Base-by-base conservation (phyloP, 192 early-diverging fungal genomes). In the Coemansia sp. region DNA sequence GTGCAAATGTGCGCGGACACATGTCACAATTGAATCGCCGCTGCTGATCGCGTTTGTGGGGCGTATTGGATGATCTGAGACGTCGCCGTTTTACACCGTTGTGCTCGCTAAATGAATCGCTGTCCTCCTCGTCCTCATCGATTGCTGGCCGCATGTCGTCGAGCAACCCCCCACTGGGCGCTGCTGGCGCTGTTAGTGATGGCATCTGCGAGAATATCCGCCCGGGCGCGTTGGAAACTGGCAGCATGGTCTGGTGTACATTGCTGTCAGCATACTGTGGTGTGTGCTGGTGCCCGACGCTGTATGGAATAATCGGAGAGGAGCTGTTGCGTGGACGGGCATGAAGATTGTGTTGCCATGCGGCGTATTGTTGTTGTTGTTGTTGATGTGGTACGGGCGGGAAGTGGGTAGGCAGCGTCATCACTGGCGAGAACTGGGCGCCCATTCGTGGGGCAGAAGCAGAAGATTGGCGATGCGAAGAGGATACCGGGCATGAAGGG, bases 1-100 rank as follows among this genome's bases (percentile, higher is more conserved):
- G 82, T 0, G 90, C 88, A 74, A 96, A 96, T 50, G 81, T 72
- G 57, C 87, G 84, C 36, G 78, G 59, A 63, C 94, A 95, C 19
- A 85, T 67, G 6, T 85, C 75, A 67, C 86, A 87, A 54, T 78
- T 56, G 73, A 84, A 87, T 24, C 80, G 82, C 42, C 71, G 76
- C 56, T 76, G 57, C 61, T 76, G 67, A 60, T 77, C 80, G 39
- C 78, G 73, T 62, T 81, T 81, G 24, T 81, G 78, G 4, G 56
- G 64, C 0, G 65, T 32, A 17, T 32, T 62, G 11, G 51, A 57
- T 0, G 72, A 46, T 46, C 39, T 46, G 11, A 46, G 54, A 11
- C 74, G 78, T 22, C 70, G 66, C 36, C 76, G 76, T 57, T 79
- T 79, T 17, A 19, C 25, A 20, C 61, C 36, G 14, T 29, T 29